Evolutionary conservation across 176 grass and related monocot species (phyloP).

Genomic region (Lolium perenne): DNA sequence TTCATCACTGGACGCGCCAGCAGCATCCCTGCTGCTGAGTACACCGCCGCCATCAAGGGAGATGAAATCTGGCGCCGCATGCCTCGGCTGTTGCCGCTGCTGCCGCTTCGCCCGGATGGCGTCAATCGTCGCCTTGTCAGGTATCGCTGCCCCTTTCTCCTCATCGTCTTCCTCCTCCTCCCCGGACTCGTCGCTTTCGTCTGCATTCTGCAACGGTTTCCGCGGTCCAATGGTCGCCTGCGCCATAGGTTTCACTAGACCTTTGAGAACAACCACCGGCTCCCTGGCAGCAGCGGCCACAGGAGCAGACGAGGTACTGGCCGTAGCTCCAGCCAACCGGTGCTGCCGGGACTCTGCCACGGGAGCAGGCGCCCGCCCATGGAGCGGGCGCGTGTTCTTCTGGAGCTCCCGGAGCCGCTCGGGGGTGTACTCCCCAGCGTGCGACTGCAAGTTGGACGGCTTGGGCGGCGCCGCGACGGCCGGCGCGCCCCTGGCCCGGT

Average conservation of each 20-base stretch:
- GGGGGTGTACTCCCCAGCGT: constrained; percentile 89
- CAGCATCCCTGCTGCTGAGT: constrained; percentile 67
- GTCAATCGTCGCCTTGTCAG: constrained; percentile 81
- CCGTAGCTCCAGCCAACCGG: constrained; percentile 19
- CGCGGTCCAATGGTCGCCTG: constrained; percentile 41
- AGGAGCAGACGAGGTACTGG: constrained; percentile 26
- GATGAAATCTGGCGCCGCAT: constrained; percentile 78
- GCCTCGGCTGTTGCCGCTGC: constrained; percentile 81
- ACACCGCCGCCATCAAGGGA: constrained; percentile 78
- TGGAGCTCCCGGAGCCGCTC: constrained; percentile 95
- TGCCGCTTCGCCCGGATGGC: constrained; percentile 87
- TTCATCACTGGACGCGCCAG: constrained; percentile 80
- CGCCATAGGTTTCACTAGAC: constrained; percentile 77
- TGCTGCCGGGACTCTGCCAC: constrained; percentile 34
- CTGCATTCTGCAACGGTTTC: constrained; percentile 35
- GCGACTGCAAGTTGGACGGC: constrained; percentile 87
- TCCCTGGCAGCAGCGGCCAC: constrained; percentile 1
- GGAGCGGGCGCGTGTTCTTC: constrained; percentile 86
- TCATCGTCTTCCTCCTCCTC: constrained; percentile 47
- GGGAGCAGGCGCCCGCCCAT: constrained; percentile 42
- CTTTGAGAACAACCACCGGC: constrained; percentile 79
- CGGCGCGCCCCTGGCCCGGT: constrained; percentile 48
- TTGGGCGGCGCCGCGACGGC: constrained; percentile 27
- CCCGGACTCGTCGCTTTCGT: constrained; percentile 40
- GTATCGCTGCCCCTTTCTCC: constrained; percentile 60